phyloP scores from a whole-genome alignment of 75 land plant genomes.

The Azolla pinnata region DNA sequence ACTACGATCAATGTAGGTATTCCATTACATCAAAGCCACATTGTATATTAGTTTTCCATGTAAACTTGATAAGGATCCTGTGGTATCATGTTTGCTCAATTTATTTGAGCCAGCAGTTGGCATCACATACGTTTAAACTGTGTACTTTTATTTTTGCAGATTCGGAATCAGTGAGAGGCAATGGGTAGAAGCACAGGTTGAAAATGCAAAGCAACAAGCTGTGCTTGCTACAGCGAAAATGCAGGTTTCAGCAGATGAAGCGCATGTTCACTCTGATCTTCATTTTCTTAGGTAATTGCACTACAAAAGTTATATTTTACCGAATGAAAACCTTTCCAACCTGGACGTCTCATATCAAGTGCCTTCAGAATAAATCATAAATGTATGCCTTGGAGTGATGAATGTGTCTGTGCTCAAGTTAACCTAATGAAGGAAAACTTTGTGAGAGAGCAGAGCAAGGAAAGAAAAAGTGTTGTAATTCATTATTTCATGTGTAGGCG shows the following conservation, averaged over 20 bases:
- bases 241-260: conserved; percentile 83
- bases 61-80: too few species aligned
- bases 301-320: background rate
- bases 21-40: background rate
- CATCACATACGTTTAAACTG: too few species aligned
- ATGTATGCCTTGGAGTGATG: too few species aligned
- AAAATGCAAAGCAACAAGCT: conserved; percentile 94
- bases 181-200: conserved; percentile 99
- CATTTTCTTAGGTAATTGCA: conserved; percentile 64
- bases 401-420: too few species aligned
- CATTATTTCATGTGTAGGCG: conserved; percentile 39
- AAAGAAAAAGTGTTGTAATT: conserved; percentile 1
- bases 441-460: conserved; percentile 6
- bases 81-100: too few species aligned
- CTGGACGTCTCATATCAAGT: too few species aligned
- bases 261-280: conserved; percentile 86
- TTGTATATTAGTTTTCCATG: background rate
- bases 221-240: conserved; percentile 59
- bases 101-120: too few species aligned
- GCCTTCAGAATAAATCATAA: too few species aligned
- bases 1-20: conserved; percentile 77
- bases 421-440: too few species aligned
- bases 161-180: conserved; percentile 96
- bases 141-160: conserved; percentile 45
- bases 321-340: too few species aligned